Base-by-base conservation (phyloP, 2,329 filamentous ascomycete genomes). In the Phaeosphaeriaceae sp. region DNA sequence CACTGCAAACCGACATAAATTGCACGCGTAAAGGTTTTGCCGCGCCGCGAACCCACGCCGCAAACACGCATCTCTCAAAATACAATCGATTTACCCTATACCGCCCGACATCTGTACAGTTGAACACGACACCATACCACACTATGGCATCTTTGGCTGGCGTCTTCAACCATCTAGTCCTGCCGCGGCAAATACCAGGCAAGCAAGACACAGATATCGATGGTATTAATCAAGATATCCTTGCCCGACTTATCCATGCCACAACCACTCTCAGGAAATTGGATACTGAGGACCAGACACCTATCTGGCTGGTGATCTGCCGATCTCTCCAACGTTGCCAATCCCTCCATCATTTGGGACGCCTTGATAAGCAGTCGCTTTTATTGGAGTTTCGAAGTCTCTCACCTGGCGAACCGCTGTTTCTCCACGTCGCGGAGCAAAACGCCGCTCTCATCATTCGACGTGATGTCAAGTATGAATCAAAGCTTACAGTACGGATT, bases 381-480 rank as follows among this genome's bases (percentile, higher is more conserved):
- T 5, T 56, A 1, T 52, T 52, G 13, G 63, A 67, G 37, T 41
- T 72, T 2, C 41, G 38, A 5, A 18, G 45, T 6, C 38, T 72
- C 1, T 20, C 49, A 0, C 28, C n/a, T 0, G 37, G 41, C 2
- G 47, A 71, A 21, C 56, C 73, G 17, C 56, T 82, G 4, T 69
- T 81, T 4, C 44, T 81, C 0, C 70, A 80, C 39, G 50, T 82
- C n/a, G 58, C 64, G 0, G 72, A 78, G 47, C 80, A 83, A 52
- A 83, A 83, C 59, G 75, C 77, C 1, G 79, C 70, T 8, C 43
- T 83, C 3, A 54, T 82, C 1, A 65, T 82, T 21, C 71, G 73
- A 39, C 55, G 66, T 6, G 48, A 68, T 11, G 8, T 15, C 9
- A 49, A 47, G 75, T 78, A 63, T 62, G 70, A 59, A 16, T 21